Evolutionary conservation across 208 protist genomes (phyloP).

Genomic region (Acanthamoeba divionensis): DNA sequence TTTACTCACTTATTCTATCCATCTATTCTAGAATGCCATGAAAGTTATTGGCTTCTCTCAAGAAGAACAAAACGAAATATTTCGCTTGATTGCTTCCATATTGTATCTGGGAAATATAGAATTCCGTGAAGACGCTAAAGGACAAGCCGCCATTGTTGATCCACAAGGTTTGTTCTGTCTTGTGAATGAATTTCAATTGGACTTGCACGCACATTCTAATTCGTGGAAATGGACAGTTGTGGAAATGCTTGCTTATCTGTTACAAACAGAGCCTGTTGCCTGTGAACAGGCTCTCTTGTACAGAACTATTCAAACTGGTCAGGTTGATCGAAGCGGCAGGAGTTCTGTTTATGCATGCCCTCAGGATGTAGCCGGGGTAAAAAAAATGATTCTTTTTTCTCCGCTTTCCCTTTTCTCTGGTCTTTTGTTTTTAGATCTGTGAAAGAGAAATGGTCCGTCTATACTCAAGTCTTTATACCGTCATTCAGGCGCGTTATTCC

Average conservation of each 20-base stretch:
- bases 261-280: constrained; percentile 60
- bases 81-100: constrained; percentile 88
- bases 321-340: constrained; percentile 48
- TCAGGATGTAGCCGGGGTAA: constrained; percentile 4
- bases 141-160: not conserved
- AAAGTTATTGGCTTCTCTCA: constrained; percentile 84
- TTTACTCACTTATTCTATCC: no score
- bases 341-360: constrained; percentile 59
- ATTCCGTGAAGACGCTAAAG: constrained; percentile 82
- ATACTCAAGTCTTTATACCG: not conserved
- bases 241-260: constrained; percentile 64
- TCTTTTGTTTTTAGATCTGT: no score
- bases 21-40: constrained; percentile 89
- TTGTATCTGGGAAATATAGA: constrained; percentile 91
- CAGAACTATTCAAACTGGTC: constrained; percentile 67
- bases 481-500: constrained; percentile 50
- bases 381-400: not conserved
- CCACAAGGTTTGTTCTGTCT: constrained; percentile 56
- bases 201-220: no score
- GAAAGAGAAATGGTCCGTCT: not conserved
- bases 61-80: constrained; percentile 81
- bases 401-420: not conserved
- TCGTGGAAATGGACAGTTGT: constrained; percentile 1
- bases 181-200: no score
- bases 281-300: constrained; percentile 57